Evolutionary conservation across 371 early-diverging fungal genomes (phyloP), one percentile per base, ranked within the genome.

Genomic region (Zopfochytrium polystomum): DNA sequence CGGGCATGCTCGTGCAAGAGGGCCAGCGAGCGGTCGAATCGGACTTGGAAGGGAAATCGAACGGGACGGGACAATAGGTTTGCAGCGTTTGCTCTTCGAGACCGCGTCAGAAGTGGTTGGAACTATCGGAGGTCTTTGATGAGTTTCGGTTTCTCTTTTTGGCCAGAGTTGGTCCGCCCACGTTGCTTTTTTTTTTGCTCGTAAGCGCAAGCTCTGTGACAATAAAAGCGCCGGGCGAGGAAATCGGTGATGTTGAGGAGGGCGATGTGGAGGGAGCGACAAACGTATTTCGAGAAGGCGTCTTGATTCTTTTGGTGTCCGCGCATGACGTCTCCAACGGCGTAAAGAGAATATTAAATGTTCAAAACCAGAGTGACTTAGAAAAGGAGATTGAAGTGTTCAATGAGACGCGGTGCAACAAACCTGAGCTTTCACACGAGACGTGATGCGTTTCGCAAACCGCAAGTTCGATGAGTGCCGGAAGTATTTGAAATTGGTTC

Each of bases 301-400:
- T 84, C 86, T 69, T 94, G 95, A 67, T 88, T 91, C 0, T 70
- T 78, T 22, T 72, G 62, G 66, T 91, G 86, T 3, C 81, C 79
- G n/a, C 90, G 80, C 23, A 95, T 81, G 5, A 90, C 72, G 63
- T 92, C 92, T 0, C 88, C 91, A 43, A 94, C 77, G 0, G 93
- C 84, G 70, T 87, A 89, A 23, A 96, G 69, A 0, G 93, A 87
- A 66, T n/a, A n/a, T n/a, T 87, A 82, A 13, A 31, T 7, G 35
- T 33, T 47, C 56, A n/a, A n/a, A n/a, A n/a, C n/a, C n/a, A n/a
- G n/a, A n/a, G n/a, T n/a, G n/a, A n/a, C n/a, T n/a, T n/a, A n/a
- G n/a, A n/a, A n/a, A n/a, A n/a, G n/a, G n/a, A n/a, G n/a, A n/a
- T n/a, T n/a, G 13, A 31, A 32, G 18, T 27, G 27, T 9, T 25